Evolutionary conservation across 2,329 filamentous ascomycete genomes (phyloP), one percentile per base, ranked within the genome.

Genomic region (Trichophyton equinum): DNA sequence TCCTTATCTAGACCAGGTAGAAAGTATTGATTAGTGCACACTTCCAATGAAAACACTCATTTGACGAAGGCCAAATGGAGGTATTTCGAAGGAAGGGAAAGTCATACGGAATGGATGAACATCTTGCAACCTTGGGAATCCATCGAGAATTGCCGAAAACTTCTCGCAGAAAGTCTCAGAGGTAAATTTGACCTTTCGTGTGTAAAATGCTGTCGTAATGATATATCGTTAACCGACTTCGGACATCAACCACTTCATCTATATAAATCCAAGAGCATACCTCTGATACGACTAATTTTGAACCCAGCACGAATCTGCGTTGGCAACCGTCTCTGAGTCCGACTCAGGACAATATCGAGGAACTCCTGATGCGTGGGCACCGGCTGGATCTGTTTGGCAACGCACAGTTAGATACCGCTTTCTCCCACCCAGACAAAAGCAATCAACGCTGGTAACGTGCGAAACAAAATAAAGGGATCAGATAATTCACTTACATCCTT

Each of bases 81-180:
- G 11, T 22, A 22, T 25, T 44, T 20, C 5, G 9, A 27, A 8
- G 22, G 30, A 59, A 38, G 27, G 33, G 3, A 18, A 57, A 4
- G 6, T 77, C 78, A 78, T 82, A 84, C 87, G 91, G 80, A 96
- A 96, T 60, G 92, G 91, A 73, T 96, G 92, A 72, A 96, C 92
- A 73, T 99, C 94, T 73, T 90, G 86, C 60, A 99, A 82, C 62
- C 91, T 85, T 60, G 94, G 94, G 71, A 99, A 96, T 69, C 88
- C 89, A 74, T 96, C 89, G 70, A 97, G 85, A 70, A 96, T 96
- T 63, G 86, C 83, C 67, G 85, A 84, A 67, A 99, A 85, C 78
- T 97, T 97, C 75, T 99, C 94, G 66, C 86, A 85, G 76, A 96
- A 96, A 47, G 92, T 97, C 78, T 99, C 94, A 72, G 92, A 87